Evolutionary conservation across 495 filamentous ascomycete genomes (phyloP).

Genomic region (Aspergillus cristatus): DNA sequence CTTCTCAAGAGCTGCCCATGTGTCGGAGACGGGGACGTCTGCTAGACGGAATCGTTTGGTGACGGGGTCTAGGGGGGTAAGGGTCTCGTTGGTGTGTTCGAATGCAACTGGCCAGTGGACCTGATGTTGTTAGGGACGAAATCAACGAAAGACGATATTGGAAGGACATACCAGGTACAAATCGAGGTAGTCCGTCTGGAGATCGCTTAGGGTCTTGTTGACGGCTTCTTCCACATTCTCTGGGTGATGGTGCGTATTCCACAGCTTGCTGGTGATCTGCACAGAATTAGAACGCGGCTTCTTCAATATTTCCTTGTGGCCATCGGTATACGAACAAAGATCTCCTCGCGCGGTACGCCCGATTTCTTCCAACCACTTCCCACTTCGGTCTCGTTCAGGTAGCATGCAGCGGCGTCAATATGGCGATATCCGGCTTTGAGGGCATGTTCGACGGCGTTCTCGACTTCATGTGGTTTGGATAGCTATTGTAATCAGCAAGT

Average conservation of each 20-base stretch:
- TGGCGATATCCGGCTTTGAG: constrained; percentile 42
- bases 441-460: constrained; percentile 38
- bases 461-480: constrained; percentile 39
- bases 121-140: constrained; percentile 6
- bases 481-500: constrained; percentile 31
- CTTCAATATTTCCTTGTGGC: no score
- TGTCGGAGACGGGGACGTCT: constrained; percentile 27
- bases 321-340: constrained; percentile 34
- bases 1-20: constrained; percentile 67
- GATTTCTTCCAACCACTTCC: constrained; percentile 34
- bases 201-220: constrained; percentile 32
- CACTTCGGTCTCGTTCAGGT: constrained; percentile 37
- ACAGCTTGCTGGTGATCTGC: constrained; percentile 35
- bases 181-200: constrained; percentile 37
- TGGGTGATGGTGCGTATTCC: constrained; percentile 37
- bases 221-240: constrained; percentile 30
- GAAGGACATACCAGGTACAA: constrained; percentile 34
- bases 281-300: no score
- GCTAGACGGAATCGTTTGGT: constrained; percentile 27
- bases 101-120: constrained; percentile 40
- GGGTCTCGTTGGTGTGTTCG: constrained; percentile 53
- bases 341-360: constrained; percentile 30
- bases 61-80: constrained; percentile 23
- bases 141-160: background rate
- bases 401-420: constrained; percentile 27